These are phyloP conservation scores for Psilocybe subaeruginosa DNA, from an alignment of 768 basidiomycete genomes.

Conservation along the genomic window DNA sequence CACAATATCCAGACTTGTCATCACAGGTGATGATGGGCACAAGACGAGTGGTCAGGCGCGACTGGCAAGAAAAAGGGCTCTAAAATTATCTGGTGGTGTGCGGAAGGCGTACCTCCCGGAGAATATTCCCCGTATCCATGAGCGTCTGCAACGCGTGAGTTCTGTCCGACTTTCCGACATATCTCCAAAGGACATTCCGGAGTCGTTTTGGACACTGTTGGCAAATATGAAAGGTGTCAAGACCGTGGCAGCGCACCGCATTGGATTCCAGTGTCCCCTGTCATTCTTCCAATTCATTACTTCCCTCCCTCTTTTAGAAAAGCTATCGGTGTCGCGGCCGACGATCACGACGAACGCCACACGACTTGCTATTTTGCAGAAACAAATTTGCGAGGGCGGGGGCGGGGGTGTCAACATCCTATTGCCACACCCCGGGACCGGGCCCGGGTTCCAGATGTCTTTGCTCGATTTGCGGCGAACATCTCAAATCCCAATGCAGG, in stretches of 20 bases:
- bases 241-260: constrained; percentile 27
- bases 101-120: constrained; percentile 11
- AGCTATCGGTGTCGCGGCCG: constrained; percentile 27
- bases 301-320: constrained; percentile 28
- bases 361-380: constrained; percentile 3
- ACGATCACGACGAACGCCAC: constrained; percentile 19
- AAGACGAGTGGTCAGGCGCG: constrained; percentile 5
- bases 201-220: constrained; percentile 29
- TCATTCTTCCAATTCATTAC: constrained; percentile 30
- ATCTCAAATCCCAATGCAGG: constrained; percentile 7
- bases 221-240: constrained; percentile 28
- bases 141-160: constrained; percentile 17
- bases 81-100: not conserved
- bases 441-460: constrained; percentile 13
- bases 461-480: constrained; percentile 19
- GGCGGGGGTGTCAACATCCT: constrained; percentile 10
- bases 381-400: constrained; percentile 13
- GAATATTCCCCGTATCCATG: constrained; percentile 9
- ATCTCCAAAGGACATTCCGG: constrained; percentile 27
- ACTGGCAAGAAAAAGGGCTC: constrained; percentile 13
- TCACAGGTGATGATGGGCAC: constrained; percentile 12
- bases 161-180: constrained; percentile 27
- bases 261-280: constrained; percentile 24
- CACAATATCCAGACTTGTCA: constrained; percentile 24
- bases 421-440: constrained; percentile 4